Conservation (phyloP, 768 basidiomycete genomes). For the Termitomyces sp. region DNA sequence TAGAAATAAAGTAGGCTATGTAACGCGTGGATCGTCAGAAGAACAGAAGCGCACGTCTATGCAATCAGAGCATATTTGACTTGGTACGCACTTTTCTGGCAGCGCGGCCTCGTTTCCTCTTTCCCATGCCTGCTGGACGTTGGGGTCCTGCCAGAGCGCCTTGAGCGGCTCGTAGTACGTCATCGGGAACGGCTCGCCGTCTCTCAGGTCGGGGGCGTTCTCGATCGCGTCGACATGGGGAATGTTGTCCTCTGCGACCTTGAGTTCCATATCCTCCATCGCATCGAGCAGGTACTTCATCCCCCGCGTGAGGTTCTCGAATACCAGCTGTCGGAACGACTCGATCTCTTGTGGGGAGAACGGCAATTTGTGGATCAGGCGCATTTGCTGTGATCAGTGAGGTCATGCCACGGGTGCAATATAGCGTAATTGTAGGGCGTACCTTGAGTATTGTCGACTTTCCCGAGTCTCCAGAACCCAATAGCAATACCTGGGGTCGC, state of each 20-base stretch:
- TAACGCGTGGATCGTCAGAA: slow-evolving; percentile 5
- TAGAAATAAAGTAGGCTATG: slow-evolving; percentile 72
- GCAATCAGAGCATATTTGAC: neutral
- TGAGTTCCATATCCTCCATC: slow-evolving; percentile 84
- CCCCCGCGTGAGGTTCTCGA: slow-evolving; percentile 87
- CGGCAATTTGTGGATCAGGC: slow-evolving; percentile 84
- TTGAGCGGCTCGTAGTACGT: slow-evolving; percentile 63
- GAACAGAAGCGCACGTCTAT: neutral
- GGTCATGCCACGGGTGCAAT: neutral
- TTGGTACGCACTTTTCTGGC: slow-evolving; percentile 68
- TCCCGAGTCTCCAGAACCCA: slow-evolving; percentile 92
- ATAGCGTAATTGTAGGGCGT: neutral
- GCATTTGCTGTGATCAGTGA: slow-evolving; percentile 75
- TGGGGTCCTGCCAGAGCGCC: slow-evolving; percentile 71
- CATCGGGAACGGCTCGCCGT: slow-evolving; percentile 76
- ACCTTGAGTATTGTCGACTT: slow-evolving; percentile 92
- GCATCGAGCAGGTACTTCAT: slow-evolving; percentile 79
- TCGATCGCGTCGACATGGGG: slow-evolving; percentile 59
- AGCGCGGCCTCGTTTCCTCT: slow-evolving; percentile 88
- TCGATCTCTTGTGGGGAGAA: slow-evolving; percentile 84
- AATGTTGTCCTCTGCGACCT: slow-evolving; percentile 57
- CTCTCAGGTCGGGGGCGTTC: slow-evolving; percentile 63
- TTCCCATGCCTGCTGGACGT: slow-evolving; percentile 69
- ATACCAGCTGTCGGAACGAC: slow-evolving; percentile 86
- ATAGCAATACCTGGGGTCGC: slow-evolving; percentile 61